Evolutionary conservation across 371 early-diverging fungal species (phyloP).

Genomic region (Gilbertella persicaria): DNA sequence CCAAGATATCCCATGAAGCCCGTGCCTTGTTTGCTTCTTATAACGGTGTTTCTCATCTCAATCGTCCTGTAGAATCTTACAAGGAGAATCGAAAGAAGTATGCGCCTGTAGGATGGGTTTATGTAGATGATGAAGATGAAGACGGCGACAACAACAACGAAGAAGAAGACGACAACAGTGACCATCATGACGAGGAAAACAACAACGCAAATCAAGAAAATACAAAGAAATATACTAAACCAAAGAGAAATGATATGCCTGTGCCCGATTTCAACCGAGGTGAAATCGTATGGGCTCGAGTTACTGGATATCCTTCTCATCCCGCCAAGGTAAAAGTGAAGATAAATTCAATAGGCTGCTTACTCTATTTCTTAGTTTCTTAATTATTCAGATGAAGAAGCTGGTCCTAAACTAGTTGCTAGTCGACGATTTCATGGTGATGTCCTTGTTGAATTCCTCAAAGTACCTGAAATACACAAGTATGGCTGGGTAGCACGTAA

Average conservation of each 20-base stretch:
- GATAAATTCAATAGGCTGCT: neutral
- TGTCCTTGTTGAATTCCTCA: slow-evolving; percentile 21
- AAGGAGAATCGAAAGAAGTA: slow-evolving; percentile 8
- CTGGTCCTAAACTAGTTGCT: slow-evolving; percentile 5
- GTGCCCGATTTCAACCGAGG: slow-evolving; percentile 14
- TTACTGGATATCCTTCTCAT: slow-evolving; percentile 48
- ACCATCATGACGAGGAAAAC: neutral
- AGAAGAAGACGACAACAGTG: neutral
- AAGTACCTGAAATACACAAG: slow-evolving; percentile 31
- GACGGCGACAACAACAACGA: neutral
- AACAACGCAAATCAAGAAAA: slow-evolving; percentile 1
- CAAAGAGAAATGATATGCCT: slow-evolving; percentile 10
- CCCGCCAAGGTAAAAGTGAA: slow-evolving; percentile 39
- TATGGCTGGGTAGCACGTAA: slow-evolving; percentile 43
- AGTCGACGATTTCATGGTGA: slow-evolving; percentile 8
- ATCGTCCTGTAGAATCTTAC: slow-evolving; percentile 1
- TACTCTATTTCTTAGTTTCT: slow-evolving; percentile 5
- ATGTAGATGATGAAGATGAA: slow-evolving; percentile 12
- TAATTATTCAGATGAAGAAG: slow-evolving; percentile 9
- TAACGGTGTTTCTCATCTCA: slow-evolving; percentile 8
- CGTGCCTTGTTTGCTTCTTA: slow-evolving; percentile 10
- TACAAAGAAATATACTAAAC: neutral
- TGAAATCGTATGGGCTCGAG: slow-evolving; percentile 50
- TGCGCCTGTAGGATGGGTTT: slow-evolving; percentile 23
- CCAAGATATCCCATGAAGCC: slow-evolving; percentile 17